phyloP scores from a whole-genome alignment of 2,329 filamentous ascomycete genomes.

The Ilyonectria sp. region DNA sequence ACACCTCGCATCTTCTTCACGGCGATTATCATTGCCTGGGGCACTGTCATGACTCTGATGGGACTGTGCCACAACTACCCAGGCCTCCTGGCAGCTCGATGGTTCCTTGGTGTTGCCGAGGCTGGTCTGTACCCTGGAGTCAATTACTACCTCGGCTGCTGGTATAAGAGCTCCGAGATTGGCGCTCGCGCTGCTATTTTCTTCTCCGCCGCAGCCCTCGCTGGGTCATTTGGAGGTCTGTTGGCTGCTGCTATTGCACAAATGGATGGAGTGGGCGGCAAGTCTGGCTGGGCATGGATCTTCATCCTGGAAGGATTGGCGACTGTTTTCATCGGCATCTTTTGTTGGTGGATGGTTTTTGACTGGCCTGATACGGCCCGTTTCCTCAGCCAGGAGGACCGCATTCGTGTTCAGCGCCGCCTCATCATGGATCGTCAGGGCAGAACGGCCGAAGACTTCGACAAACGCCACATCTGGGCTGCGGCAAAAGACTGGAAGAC shows the following conservation, averaged over 20 bases:
- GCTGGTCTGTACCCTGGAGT: conserved; percentile 77
- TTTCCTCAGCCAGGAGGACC: conserved; percentile 78
- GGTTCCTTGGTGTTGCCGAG: conserved; percentile 76
- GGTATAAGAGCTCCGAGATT: conserved; percentile 84
- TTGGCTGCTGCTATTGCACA: conserved; percentile 77
- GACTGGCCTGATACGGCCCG: conserved; percentile 83
- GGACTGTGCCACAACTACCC: conserved; percentile 61
- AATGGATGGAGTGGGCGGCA: conserved; percentile 73
- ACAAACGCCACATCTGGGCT: conserved; percentile 78
- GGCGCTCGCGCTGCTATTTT: conserved; percentile 81
- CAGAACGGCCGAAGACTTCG: conserved; percentile 78
- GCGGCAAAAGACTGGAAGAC: conserved; percentile 86
- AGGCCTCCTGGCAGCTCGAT: conserved; percentile 64
- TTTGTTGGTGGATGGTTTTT: conserved; percentile 81
- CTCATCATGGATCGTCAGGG: conserved; percentile 78
- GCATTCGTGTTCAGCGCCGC: conserved; percentile 76
- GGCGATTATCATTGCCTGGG: conserved; percentile 74
- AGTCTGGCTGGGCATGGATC: conserved; percentile 72
- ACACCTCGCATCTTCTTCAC: conserved; percentile 75
- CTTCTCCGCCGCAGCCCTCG: conserved; percentile 84
- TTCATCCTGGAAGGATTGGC: conserved; percentile 78
- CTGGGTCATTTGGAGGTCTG: conserved; percentile 81
- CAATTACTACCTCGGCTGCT: conserved; percentile 80
- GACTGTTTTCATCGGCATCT: conserved; percentile 75
- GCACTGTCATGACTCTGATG: conserved; percentile 63